phyloP scores from a whole-genome alignment of 2,329 filamentous ascomycete genomes.

The Exserohilum turcica region DNA sequence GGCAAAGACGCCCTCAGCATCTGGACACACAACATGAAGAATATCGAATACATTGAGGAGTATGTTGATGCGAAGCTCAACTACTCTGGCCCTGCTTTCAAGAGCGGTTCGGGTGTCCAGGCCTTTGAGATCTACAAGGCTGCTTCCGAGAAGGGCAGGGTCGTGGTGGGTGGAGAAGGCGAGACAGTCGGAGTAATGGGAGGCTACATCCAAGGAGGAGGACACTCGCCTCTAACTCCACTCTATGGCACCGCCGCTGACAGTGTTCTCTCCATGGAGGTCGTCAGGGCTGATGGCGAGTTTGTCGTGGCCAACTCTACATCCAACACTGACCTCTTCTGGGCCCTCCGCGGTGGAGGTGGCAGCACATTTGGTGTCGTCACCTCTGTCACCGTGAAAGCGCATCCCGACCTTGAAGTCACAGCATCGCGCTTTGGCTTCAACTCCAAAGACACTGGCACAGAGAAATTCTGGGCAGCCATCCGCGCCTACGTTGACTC shows the following conservation, averaged over 20 bases:
- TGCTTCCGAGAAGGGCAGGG: conserved; percentile 54
- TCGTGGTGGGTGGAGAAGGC: conserved; percentile 58
- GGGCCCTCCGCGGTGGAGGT: conserved; percentile 45
- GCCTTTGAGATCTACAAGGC: conserved; percentile 59
- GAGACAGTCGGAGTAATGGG: conserved; percentile 58
- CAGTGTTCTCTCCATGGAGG: conserved; percentile 44
- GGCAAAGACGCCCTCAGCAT: conserved; percentile 44
- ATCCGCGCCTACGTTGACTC: conserved; percentile 37
- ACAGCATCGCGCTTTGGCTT: conserved; percentile 42
- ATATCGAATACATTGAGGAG: conserved; percentile 42
- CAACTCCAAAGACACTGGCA: conserved; percentile 35
- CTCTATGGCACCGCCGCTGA: conserved; percentile 50
- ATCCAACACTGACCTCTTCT: conserved; percentile 42
- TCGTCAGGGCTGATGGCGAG: conserved; percentile 40
- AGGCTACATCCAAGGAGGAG: conserved; percentile 56
- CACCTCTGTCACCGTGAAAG: conserved; percentile 42
- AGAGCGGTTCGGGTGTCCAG: conserved; percentile 61
- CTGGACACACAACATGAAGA: conserved; percentile 47
- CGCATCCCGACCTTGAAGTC: conserved; percentile 40
- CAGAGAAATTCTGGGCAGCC: conserved; percentile 46
- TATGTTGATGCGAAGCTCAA: conserved; percentile 38
- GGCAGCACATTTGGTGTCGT: conserved; percentile 44
- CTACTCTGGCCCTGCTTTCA: conserved; percentile 58
- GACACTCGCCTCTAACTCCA: conserved; percentile 59
- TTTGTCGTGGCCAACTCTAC: conserved; percentile 39